Conservation (phyloP, 1,284 basidiomycete genomes). For the Pyrrhoderma lamaoense region DNA sequence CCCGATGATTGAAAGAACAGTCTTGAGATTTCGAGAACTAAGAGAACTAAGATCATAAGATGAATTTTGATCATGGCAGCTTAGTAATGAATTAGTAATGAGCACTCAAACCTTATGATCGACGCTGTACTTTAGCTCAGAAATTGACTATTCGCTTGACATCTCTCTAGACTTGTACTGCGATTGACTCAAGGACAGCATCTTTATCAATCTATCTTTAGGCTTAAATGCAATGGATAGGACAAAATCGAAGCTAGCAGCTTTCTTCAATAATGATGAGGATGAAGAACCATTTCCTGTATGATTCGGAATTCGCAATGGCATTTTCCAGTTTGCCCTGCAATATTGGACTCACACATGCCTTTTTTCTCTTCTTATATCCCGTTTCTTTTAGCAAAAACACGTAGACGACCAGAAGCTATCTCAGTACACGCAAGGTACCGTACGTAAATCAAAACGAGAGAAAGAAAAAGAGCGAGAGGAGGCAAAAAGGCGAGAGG, state of each 20-base stretch:
- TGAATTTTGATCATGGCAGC: no score
- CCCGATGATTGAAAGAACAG: no score
- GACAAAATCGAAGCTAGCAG: slow-evolving; percentile 66
- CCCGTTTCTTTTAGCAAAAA: slow-evolving; percentile 55
- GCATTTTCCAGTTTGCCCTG: slow-evolving; percentile 44
- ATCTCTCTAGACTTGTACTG: no score
- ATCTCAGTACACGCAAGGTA: slow-evolving; percentile 68
- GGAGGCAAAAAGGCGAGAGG: slow-evolving; percentile 76
- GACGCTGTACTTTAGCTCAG: no score
- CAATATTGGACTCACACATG: slow-evolving; percentile 50
- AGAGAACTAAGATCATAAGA: no score
- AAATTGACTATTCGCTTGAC: no score
- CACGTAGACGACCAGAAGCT: slow-evolving; percentile 70
- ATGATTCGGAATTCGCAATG: slow-evolving; percentile 56
- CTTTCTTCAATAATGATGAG: slow-evolving; percentile 76
- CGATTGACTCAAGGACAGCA: no score
- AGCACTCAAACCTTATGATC: no score
- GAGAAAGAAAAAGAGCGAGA: slow-evolving; percentile 88
- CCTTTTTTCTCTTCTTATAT: background rate
- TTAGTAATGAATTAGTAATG: no score
- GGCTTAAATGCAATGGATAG: slow-evolving; percentile 54
- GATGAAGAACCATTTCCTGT: slow-evolving; percentile 73
- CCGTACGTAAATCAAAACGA: slow-evolving; percentile 64
- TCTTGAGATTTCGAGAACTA: no score
- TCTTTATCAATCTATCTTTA: background rate